Percentiles rank a stretch among this genome's conserved stretches.
phyloP scores from a whole-genome alignment of 352 stramenopile genomes.

The Phytophthora europaea region DNA sequence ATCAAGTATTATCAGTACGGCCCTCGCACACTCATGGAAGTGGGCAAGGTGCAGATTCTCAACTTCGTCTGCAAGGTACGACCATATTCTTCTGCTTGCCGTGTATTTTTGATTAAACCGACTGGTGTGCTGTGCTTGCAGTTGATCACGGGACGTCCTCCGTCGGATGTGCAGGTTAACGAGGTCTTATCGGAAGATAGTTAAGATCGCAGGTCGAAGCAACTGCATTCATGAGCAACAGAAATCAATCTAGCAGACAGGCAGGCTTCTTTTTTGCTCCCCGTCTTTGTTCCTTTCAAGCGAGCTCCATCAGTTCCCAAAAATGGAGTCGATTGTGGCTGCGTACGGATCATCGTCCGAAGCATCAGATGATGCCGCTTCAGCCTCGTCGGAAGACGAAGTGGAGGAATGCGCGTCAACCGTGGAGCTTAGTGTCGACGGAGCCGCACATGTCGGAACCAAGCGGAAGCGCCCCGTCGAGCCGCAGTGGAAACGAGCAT shows the following conservation, averaged over 20 bases:
- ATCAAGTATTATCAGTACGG: slow-evolving; percentile 82
- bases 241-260: slow-evolving; percentile 6
- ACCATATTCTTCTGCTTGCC: not conserved
- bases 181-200: slow-evolving; percentile 73
- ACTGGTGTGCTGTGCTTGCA: slow-evolving; percentile 27
- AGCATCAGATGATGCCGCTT: slow-evolving; percentile 26
- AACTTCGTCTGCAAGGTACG: slow-evolving; percentile 91
- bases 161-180: slow-evolving; percentile 73
- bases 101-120: not conserved
- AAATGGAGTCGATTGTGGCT: slow-evolving; percentile 56
- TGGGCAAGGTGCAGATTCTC: slow-evolving; percentile 89
- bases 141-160: slow-evolving; percentile 75
- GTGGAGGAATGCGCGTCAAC: slow-evolving; percentile 9
- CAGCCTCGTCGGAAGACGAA: slow-evolving; percentile 29
- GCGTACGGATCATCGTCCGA: slow-evolving; percentile 49
- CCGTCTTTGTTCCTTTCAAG: slow-evolving; percentile 30
- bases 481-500: slow-evolving; percentile 64
- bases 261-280: slow-evolving; percentile 14
- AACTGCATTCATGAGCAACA: slow-evolving; percentile 13
- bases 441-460: slow-evolving; percentile 8
- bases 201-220: slow-evolving; percentile 23
- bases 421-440: not conserved
- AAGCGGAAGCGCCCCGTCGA: slow-evolving; percentile 61
- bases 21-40: slow-evolving; percentile 71
- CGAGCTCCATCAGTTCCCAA: slow-evolving; percentile 7